Evolutionary conservation across 495 filamentous ascomycete species (phyloP).

Genomic region (Penicillium tannophilum): DNA sequence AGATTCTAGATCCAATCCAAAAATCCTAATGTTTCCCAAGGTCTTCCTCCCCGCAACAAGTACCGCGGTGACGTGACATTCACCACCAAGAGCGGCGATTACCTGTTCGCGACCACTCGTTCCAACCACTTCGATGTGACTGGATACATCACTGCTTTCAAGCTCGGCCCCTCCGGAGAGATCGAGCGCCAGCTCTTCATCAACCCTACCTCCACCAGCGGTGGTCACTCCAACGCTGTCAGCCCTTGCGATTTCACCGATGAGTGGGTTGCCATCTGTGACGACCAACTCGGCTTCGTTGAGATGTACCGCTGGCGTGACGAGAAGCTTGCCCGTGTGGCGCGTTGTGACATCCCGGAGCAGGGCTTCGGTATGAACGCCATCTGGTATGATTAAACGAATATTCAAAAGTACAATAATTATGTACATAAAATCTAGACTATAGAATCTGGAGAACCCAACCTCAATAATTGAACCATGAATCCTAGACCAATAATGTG

Average conservation of each 20-base stretch:
- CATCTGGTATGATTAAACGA: conserved; percentile 77
- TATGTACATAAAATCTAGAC: conserved; percentile 5
- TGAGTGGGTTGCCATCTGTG: conserved; percentile 82
- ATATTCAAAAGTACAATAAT: background rate
- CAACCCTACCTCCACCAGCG: conserved; percentile 81
- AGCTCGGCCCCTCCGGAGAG: conserved; percentile 65
- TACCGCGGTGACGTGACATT: conserved; percentile 81
- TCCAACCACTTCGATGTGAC: conserved; percentile 73
- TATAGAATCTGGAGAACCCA: conserved; percentile 3
- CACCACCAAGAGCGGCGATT: conserved; percentile 62
- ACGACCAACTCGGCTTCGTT: conserved; percentile 82
- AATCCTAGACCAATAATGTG: background rate
- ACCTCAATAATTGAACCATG: background rate
- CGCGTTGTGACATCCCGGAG: conserved; percentile 72
- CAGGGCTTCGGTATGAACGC: conserved; percentile 89
- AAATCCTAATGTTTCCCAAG: conserved; percentile 31
- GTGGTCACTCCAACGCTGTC: conserved; percentile 83
- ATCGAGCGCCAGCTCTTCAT: conserved; percentile 77
- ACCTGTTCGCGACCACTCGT: conserved; percentile 80
- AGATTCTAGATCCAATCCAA: background rate
- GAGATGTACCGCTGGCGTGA: conserved; percentile 84
- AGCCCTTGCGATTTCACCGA: conserved; percentile 78
- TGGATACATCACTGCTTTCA: conserved; percentile 79
- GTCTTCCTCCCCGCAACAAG: conserved; percentile 50
- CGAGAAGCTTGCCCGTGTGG: conserved; percentile 75